A percentile compares a stretch with the other conserved stretches of the same genome.
These are phyloP conservation scores for Chlorella sp. DNA, from an alignment of 139 green algal genomes.

Conservation along the genomic window DNA sequence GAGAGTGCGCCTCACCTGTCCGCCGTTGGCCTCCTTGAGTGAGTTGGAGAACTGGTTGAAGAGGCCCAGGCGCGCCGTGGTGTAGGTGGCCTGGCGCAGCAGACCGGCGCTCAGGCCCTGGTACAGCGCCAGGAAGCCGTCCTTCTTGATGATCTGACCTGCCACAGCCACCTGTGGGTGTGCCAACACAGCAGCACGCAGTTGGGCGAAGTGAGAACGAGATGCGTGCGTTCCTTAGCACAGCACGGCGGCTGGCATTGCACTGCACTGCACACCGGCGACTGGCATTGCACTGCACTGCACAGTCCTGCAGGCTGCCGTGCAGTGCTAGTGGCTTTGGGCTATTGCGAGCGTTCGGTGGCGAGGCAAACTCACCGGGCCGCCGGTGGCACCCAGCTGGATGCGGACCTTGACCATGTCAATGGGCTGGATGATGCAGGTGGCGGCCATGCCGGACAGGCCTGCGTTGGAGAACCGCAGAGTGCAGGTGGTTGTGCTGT, in stretches of 20 bases:
- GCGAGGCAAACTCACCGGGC: no score
- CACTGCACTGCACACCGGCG: no score
- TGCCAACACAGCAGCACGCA: no score
- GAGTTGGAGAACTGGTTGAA: slow-evolving; percentile 59
- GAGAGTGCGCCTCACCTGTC: slow-evolving; percentile 16
- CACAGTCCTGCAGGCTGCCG: no score
- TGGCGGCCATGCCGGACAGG: slow-evolving; percentile 80
- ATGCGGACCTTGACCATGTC: slow-evolving; percentile 98
- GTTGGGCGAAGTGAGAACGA: no score
- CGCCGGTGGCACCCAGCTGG: slow-evolving; percentile 86
- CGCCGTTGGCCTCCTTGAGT: slow-evolving; percentile 38
- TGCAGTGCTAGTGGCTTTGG: no score
- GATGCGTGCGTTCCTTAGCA: no score
- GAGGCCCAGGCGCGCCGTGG: slow-evolving; percentile 92
- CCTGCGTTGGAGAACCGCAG: not conserved
- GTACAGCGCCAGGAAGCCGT: slow-evolving; percentile 83
- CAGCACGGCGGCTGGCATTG: no score
- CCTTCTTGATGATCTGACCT: slow-evolving; percentile 54
- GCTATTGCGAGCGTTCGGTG: no score
- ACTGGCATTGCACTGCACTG: no score
- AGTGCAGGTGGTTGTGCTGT: no score
- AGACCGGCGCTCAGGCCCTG: slow-evolving; percentile 92
- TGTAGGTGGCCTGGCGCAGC: slow-evolving; percentile 97
- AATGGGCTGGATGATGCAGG: slow-evolving; percentile 90
- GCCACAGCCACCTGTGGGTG: slow-evolving; percentile 68